phyloP scores from a whole-genome alignment of 768 basidiomycete genomes.

The Pulveroboletus frians region DNA sequence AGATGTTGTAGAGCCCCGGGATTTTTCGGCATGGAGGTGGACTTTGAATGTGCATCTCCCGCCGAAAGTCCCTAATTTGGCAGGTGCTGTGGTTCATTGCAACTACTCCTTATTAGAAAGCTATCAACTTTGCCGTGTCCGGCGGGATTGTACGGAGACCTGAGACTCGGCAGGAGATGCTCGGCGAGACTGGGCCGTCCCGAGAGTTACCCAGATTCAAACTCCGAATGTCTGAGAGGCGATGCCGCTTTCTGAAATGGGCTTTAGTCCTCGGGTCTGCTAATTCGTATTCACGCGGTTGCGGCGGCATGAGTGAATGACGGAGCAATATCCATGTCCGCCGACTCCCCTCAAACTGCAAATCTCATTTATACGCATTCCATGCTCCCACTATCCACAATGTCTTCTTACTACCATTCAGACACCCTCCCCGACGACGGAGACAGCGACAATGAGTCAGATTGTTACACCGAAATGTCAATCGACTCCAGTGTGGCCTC shows the following conservation, averaged over 20 bases:
- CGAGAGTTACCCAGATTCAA: not conserved
- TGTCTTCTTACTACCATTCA: conserved; percentile 9
- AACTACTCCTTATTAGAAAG: too few species aligned
- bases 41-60: not conserved
- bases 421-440: conserved; percentile 34
- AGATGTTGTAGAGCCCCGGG: not conserved
- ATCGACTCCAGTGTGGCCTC: conserved; percentile 37
- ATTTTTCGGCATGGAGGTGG: not conserved
- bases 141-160: not conserved
- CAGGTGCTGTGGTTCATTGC: not conserved
- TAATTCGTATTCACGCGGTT: conserved; percentile 25
- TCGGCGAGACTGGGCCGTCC: not conserved
- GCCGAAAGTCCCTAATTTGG: not conserved
- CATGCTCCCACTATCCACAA: conserved; percentile 12
- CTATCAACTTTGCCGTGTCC: too few species aligned
- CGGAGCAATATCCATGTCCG: conserved; percentile 33
- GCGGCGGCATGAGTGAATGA: conserved; percentile 18
- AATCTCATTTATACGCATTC: conserved; percentile 22
- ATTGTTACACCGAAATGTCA: conserved; percentile 40
- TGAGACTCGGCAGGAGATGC: too few species aligned
- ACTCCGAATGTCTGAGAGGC: not conserved
- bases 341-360: conserved; percentile 22
- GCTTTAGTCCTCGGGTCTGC: conserved; percentile 21
- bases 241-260: not conserved
- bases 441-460: conserved; percentile 43